These are phyloP conservation scores for Thymus quinquecostatus DNA, from an alignment of 257 asterid genomes.

Conservation along the genomic window DNA sequence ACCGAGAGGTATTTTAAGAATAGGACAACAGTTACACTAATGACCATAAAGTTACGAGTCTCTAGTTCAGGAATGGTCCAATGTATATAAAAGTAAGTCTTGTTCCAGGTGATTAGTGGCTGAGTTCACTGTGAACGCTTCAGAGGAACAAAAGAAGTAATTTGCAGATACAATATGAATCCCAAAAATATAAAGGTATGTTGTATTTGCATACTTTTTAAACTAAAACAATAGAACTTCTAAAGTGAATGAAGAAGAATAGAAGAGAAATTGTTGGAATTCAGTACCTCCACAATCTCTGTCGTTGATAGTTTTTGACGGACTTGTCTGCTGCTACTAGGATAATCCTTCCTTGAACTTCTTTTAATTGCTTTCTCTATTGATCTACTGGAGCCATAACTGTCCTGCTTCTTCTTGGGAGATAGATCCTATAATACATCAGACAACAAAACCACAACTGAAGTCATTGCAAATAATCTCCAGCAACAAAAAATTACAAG, in stretches of 20 bases:
- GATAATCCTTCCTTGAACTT: constrained; percentile 29
- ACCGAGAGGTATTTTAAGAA: background rate
- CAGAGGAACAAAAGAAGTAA: constrained; percentile 4
- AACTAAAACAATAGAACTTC: background rate
- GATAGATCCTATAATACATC: constrained; percentile 34
- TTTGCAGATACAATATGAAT: background rate
- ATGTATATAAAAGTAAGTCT: background rate
- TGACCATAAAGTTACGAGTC: background rate
- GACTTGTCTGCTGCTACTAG: constrained; percentile 38
- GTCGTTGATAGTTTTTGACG: constrained; percentile 36
- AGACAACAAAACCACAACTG: constrained; percentile 15
- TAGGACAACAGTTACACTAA: background rate
- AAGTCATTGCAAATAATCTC: constrained; percentile 5
- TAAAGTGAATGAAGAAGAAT: constrained; percentile 6
- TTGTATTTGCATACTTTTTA: constrained; percentile 6
- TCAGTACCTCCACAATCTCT: constrained; percentile 42
- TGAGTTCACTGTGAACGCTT: background rate
- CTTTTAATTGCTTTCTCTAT: constrained; percentile 35
- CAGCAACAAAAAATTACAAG: constrained; percentile 23
- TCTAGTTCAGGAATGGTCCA: background rate
- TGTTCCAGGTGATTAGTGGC: background rate
- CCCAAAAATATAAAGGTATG: background rate
- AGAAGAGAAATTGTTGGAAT: constrained; percentile 1
- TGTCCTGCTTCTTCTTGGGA: constrained; percentile 37
- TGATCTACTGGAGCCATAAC: constrained; percentile 34